These are phyloP conservation scores for Cercospora sp. DNA, from an alignment of 2,329 filamentous ascomycete species.

Conservation along the genomic window DNA sequence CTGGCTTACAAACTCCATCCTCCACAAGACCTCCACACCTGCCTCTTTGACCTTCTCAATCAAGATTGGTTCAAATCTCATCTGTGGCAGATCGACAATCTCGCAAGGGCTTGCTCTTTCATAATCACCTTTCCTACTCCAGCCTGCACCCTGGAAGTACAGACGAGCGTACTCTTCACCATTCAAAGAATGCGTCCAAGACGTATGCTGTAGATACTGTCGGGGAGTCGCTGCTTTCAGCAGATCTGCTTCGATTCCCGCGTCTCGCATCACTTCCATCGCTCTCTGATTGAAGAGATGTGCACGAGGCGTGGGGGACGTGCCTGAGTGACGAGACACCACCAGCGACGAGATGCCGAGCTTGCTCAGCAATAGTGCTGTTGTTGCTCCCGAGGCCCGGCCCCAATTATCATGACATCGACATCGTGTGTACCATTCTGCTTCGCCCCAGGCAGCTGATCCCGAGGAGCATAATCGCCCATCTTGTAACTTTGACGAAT, in stretches of 20 bases:
- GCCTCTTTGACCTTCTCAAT: background rate
- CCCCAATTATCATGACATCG: background rate
- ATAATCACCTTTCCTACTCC: conserved; percentile 41
- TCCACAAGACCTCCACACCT: background rate
- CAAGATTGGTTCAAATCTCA: background rate
- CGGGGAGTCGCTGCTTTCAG: background rate
- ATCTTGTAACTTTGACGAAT: background rate
- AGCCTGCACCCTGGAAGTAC: conserved; percentile 42
- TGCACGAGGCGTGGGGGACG: background rate
- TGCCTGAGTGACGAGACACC: background rate
- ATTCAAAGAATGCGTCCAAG: background rate
- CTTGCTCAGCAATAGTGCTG: background rate
- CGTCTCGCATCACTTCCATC: background rate
- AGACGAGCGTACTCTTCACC: conserved; percentile 34
- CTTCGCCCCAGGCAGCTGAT: background rate
- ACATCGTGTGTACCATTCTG: background rate
- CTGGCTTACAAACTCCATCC: background rate
- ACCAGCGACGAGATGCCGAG: background rate
- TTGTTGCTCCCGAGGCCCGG: background rate
- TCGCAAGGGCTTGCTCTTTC: conserved; percentile 40
- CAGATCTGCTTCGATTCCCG: background rate
- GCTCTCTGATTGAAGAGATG: background rate
- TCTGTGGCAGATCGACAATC: conserved; percentile 42
- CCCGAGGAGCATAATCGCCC: background rate
- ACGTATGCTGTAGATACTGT: background rate